Base-by-base conservation (phyloP, 2,329 filamentous ascomycete species). In the Amesomyces nigricolor region DNA sequence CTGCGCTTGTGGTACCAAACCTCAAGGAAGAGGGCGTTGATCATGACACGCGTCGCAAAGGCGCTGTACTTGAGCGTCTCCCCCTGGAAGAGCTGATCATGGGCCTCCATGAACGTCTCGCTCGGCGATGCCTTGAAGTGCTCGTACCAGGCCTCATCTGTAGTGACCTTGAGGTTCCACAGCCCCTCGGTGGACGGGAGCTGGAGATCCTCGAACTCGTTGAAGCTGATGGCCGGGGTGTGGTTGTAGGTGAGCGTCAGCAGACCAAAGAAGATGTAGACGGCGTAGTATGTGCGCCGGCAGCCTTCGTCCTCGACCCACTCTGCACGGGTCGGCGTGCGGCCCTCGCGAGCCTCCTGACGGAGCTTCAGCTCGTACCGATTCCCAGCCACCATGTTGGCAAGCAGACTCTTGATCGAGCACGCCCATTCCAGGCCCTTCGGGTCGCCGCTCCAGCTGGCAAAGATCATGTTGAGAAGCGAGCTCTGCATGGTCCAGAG, bases 1-100 rank as follows among this genome's bases (percentile, higher is more conserved):
- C 90, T 96, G 67, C 94, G 89, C 81, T 96, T 96, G 76, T 97
- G 90, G 69, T 96, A 95, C 94, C 94, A 99, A 2, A 97, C 92
- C 72, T 97, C 94, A 47, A 99, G 80, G 78, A 97, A 99, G 61
- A 99, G 79, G 10, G 94, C 92, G 67, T 97, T 99, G 79, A 97
- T 96, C 89, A 99, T 95, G 61, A 97, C 90, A 60, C 94, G 89
- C 10, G 94, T 95, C 5, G 91, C 92, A 70, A 97, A 99, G 1
- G 92, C 92, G 68, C 92, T 97, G 77, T 97, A 99, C 64, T 87
- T 87, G 50, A 92, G 82, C 56, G 83, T 82, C 68, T 96, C 90
- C 61, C 92, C 94, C 70, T 96, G 91, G 78, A 97, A 97, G 4
- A 99, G 82, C 60, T 91, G 91, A 72, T 95, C 91, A 67, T 97